Evolutionary conservation across 805 yeast species (phyloP), one percentile per base, ranked within the genome.

Genomic region (Ogataea zsoltii): DNA sequence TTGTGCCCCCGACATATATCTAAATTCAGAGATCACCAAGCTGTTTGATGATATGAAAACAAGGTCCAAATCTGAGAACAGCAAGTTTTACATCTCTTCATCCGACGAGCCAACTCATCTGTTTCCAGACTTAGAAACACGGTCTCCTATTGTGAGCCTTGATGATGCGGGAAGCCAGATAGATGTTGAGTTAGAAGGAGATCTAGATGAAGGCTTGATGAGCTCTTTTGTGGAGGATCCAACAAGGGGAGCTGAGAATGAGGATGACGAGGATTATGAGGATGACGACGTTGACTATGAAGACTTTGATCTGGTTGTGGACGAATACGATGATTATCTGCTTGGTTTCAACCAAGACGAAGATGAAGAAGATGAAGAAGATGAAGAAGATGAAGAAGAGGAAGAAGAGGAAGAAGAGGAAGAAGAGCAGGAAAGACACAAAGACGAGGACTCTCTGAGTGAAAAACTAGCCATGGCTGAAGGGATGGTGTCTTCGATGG

Each of bases 201-300:
- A 37, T 11, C 18, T 16, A 3, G 42, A 44, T 11, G 45, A 47
- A 30, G 52, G 47, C 1, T 39, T 43, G 3, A 36, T 54, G 46
- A 54, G 57, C 32, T 49, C 55, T 4, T 51, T 54, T 33, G 48
- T 51, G 7, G 57, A 54, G 34, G 57, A 54, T 18, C 14, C 26
- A 9, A 18, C 33, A 17, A 29, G 38, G n/a, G 52, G 45, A 3
- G 26, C 26, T 11, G 45, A 38, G 19, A 28, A 12, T 25, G 35
- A 16, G 17, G 41, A 41, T 13, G 41, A 42, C 3, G 19, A 11
- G 3, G 39, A 33, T 12, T 26, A n/a, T 3, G n/a, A 11, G 10
- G 38, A 30, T 3, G 38, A 32, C 23, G 44, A 43, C 33, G 34
- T 15, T 6, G 29, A 19, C 5, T 28, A 30, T 7, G 35, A 18